Conservation (phyloP, 148 eudicot genomes). For the Dianthus caryophyllus region DNA sequence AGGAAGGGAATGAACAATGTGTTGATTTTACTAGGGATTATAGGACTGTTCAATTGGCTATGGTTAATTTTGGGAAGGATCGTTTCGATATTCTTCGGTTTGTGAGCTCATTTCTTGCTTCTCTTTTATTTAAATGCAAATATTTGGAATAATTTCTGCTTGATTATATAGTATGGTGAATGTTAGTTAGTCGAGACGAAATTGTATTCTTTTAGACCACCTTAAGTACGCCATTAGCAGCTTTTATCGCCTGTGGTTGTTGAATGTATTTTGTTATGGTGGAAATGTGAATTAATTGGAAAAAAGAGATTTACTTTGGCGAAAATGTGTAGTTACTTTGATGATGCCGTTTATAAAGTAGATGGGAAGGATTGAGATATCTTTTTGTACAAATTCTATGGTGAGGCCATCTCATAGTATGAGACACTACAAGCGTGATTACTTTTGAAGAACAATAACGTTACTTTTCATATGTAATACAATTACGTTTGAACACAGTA, state of each 20-base stretch:
- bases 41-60: constrained; percentile 72
- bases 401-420: too few species aligned
- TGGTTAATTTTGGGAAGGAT: constrained; percentile 68
- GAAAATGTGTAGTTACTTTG: neutral
- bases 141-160: neutral
- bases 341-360: neutral
- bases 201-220: neutral
- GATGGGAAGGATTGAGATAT: neutral
- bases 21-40: constrained; percentile 76
- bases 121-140: neutral
- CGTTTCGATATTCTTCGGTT: constrained; percentile 89
- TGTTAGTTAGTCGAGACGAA: neutral
- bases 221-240: neutral
- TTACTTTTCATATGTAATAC: too few species aligned
- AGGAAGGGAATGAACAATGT: constrained; percentile 2
- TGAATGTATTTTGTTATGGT: neutral
- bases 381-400: too few species aligned
- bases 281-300: neutral
- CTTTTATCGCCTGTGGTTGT: too few species aligned
- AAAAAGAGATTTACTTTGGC: neutral
- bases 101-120: neutral
- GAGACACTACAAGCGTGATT: too few species aligned
- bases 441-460: too few species aligned
- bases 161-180: neutral
- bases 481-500: too few species aligned